Evolutionary conservation across 768 basidiomycete species (phyloP), one percentile per base, ranked within the genome.

Genomic region (Sporobolomyces pararoseus): DNA sequence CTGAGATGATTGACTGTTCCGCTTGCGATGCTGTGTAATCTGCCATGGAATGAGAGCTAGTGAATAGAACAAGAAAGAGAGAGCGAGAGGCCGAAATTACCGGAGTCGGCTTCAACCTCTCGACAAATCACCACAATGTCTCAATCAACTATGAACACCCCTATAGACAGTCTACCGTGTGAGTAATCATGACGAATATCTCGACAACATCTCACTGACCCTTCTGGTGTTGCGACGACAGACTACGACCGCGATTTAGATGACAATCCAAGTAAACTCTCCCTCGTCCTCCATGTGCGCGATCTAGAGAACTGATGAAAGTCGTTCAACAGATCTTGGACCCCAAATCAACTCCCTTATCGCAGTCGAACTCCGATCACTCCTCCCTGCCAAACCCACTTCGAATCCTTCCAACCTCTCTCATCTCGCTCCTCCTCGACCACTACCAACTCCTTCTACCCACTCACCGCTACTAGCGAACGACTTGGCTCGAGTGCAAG

Each of bases 301-400:
- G 16, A 25, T n/a, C 46, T 47, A 63, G 4, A 37, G 9, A 35
- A 23, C 35, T 34, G 50, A 35, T 54, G n/a, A 16, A n/a, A 23
- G 29, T 25, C 7, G 17, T 44, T 34, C 19, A 3, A 47, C 63
- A 74, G 73, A 64, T 12, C 61, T 74, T 2, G 70, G 70, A 49
- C 52, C 69, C 1, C 55, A 57, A 17, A 68, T 74, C 66, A 74
- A 74, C 65, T 66, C 66, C 27, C 63, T 59, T 19, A 65, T 74
- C 65, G 73, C 66, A 54, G 60, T 71, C 59, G 73, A 74, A 32
- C 66, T 74, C 16, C 66, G 69, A n/a, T 44, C 50, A n/a, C 55
- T 71, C 64, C 73, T 74, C 53, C 69, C 69, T 13, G 54, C 67
- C 31, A 63, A 47, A 12, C 37, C 69, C 19, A 54, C 60, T 19